These are phyloP conservation scores for Aegilops tauschii DNA, from an alignment of 176 grass and related monocot species.

Conservation along the genomic window DNA sequence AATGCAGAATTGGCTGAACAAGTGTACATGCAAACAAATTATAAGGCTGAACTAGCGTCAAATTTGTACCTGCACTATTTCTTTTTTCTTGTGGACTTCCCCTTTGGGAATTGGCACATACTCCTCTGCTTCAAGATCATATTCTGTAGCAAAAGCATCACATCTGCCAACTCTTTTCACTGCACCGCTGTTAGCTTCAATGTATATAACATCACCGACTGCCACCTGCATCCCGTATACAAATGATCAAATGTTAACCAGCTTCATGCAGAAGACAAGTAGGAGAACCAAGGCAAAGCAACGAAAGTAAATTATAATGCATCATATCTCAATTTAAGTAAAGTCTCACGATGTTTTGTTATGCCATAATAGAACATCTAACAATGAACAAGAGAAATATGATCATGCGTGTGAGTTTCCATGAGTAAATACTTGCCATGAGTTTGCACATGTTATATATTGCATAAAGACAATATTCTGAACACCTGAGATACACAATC, in stretches of 20 bases:
- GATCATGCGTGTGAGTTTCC: background rate
- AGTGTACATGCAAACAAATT: background rate
- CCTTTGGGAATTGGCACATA: conserved; percentile 99
- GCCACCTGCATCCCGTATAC: conserved; percentile 54
- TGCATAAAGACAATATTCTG: background rate
- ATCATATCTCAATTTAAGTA: background rate
- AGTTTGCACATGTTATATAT: background rate
- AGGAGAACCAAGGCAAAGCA: conserved; percentile 8
- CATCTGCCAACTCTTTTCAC: conserved; percentile 99
- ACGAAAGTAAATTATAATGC: background rate
- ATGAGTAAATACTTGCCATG: background rate
- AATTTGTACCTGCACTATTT: conserved; percentile 84
- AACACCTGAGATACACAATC: background rate
- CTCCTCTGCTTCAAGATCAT: conserved; percentile 96
- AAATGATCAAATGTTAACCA: conserved; percentile 26
- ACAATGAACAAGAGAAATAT: background rate
- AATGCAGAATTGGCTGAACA: background rate
- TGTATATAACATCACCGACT: conserved; percentile 97
- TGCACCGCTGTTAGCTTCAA: conserved; percentile 93
- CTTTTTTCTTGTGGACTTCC: conserved; percentile 97
- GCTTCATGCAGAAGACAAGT: background rate
- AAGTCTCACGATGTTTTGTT: background rate
- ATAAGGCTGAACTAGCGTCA: background rate
- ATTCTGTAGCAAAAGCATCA: conserved; percentile 99
- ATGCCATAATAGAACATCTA: background rate